Percentiles rank a stretch among this genome's conserved stretches.
Conservation (phyloP, 805 yeast genomes). For the Suhomyces canberraensis region DNA sequence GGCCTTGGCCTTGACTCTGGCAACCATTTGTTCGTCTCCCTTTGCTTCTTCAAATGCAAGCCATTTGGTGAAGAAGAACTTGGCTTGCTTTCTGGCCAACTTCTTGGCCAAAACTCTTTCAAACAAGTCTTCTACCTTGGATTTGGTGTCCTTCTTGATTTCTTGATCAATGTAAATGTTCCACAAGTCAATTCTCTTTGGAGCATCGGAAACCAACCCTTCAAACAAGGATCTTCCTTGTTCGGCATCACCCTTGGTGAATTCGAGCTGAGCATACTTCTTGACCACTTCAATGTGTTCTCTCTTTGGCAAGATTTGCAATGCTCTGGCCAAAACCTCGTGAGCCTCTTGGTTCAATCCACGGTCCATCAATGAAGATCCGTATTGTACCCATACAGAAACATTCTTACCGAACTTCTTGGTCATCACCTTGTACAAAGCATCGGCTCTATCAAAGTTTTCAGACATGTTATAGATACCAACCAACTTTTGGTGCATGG, state of each 20-base stretch:
- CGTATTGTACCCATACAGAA: conserved; percentile 79
- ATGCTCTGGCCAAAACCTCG: conserved; percentile 68
- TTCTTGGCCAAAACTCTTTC: conserved; percentile 73
- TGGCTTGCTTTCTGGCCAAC: conserved; percentile 83
- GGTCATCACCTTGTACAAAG: conserved; percentile 59
- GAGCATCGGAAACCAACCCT: conserved; percentile 84
- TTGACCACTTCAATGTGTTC: conserved; percentile 76
- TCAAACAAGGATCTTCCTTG: conserved; percentile 94
- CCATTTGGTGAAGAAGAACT: conserved; percentile 94
- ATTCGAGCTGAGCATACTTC: conserved; percentile 88
- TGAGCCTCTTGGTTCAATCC: conserved; percentile 60
- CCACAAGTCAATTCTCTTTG: conserved; percentile 92
- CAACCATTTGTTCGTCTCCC: conserved; percentile 67
- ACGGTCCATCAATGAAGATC: conserved; percentile 67
- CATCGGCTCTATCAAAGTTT: conserved; percentile 66
- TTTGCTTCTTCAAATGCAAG: conserved; percentile 68
- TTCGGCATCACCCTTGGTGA: conserved; percentile 82
- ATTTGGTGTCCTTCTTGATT: conserved; percentile 64
- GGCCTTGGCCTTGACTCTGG: conserved; percentile 88
- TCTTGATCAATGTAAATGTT: conserved; percentile 94
- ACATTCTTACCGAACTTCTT: conserved; percentile 75
- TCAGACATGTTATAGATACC: conserved; percentile 74
- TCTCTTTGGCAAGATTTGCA: conserved; percentile 67
- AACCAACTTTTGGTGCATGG: conserved; percentile 76
- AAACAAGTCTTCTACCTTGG: conserved; percentile 71